Evolutionary conservation across 169 alveolate genomes (phyloP).

Genomic region (Prorocentrum cordatum): DNA sequence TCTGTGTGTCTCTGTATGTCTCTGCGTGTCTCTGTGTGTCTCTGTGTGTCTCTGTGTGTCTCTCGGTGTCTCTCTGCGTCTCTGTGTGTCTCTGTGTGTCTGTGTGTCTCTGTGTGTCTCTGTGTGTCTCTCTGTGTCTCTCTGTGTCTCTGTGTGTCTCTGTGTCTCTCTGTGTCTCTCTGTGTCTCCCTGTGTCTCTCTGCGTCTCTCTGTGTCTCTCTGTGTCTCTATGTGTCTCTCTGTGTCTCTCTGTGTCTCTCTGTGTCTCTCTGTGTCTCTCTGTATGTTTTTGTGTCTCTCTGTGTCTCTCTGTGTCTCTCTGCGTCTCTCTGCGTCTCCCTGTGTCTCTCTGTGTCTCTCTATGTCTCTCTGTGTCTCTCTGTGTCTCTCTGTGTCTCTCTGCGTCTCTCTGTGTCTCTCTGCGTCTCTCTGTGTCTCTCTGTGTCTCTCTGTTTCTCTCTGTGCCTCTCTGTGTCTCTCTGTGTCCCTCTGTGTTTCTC

Average conservation of each 20-base stretch:
- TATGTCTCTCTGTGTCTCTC: conserved; percentile 3
- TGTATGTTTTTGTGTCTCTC: not conserved
- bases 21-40: not conserved
- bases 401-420: conserved; percentile 6
- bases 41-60: not conserved
- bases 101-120: not conserved
- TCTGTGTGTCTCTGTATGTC: not conserved
- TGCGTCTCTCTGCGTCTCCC: not conserved
- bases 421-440: not conserved
- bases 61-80: not conserved
- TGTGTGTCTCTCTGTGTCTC: conserved; percentile 1
- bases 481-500: not conserved
- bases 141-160: not conserved
- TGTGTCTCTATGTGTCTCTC: not conserved
- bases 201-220: not conserved
- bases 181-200: not conserved
- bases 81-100: not conserved
- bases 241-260: conserved; percentile 5
- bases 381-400: conserved; percentile 9
- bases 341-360: conserved; percentile 5
- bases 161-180: not conserved
- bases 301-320: conserved; percentile 5
- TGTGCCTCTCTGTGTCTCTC: not conserved
- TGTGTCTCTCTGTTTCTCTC: not conserved
- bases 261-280: conserved; percentile 1